Conservation (phyloP, 306 rosid genomes). For the Fagus sylvatica region DNA sequence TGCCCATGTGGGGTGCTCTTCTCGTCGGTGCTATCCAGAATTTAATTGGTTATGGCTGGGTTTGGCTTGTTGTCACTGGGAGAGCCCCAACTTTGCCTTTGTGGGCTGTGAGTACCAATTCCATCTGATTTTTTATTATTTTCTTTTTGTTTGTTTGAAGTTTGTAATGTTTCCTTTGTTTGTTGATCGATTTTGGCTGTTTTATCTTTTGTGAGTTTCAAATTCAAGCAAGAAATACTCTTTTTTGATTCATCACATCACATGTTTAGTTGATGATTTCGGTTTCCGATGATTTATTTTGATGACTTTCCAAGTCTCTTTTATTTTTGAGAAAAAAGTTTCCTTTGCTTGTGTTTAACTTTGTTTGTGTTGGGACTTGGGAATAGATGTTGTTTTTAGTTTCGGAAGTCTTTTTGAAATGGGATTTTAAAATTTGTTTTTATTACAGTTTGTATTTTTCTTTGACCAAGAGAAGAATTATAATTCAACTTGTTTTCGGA, state of each 20-base stretch:
- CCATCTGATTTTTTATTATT: not conserved
- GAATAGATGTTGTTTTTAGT: not conserved
- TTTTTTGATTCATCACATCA: not conserved
- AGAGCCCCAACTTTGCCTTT: conserved; percentile 56
- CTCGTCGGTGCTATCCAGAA: conserved; percentile 70
- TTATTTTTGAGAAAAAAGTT: no score
- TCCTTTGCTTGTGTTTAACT: not conserved
- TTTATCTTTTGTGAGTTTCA: not conserved
- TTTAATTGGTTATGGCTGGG: conserved; percentile 78
- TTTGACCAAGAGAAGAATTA: not conserved
- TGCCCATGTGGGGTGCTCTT: conserved; percentile 74
- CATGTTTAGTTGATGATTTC: not conserved
- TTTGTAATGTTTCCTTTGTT: not conserved
- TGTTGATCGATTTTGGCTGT: not conserved
- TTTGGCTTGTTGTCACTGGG: conserved; percentile 76
- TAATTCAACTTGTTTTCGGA: not conserved
- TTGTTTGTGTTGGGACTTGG: not conserved
- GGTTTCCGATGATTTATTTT: not conserved
- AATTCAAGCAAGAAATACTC: not conserved
- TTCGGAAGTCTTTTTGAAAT: not conserved
- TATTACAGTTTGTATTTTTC: not conserved
- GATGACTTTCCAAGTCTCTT: not conserved
- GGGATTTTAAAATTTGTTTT: not conserved
- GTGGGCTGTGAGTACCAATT: conserved; percentile 73
- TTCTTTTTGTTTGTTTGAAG: not conserved